Base-by-base conservation (phyloP, 306 rosid species). In the Dryas octopetala region DNA sequence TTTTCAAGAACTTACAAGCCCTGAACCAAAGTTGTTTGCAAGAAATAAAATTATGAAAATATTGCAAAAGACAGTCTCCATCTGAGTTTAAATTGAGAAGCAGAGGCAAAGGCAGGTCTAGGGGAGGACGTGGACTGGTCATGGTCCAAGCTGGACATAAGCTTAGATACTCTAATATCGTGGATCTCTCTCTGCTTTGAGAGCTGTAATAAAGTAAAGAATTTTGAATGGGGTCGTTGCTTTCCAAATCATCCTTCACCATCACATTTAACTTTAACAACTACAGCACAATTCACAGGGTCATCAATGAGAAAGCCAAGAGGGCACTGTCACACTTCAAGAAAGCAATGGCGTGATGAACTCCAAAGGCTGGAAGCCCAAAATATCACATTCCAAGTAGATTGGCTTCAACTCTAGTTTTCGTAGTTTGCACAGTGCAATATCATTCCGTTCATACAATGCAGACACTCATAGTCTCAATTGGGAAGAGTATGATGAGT, bases 131-230 rank as follows among this genome's bases (percentile, higher is more conserved):
- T 76, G 62, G 76, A 81, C 78, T 68, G 62, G 83, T 78, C 82
- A 72, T 77, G 80, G 82, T 83, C 83, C 71, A 78, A 40, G 66
- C 66, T 44, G 62, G 54, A 74, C 65, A 48, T 68, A 32, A 65
- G 76, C 59, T 15, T 19, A 40, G 82, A 77, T 77, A 74, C 66
- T 70, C 57, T 52, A 77, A 69, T 58, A 23, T 67, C 67, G 41
- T 65, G 80, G 83, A 50, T 74, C 78, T 79, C 68, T 79, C 68
- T 68, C 78, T 81, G 75, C 87, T 82, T 84, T 72, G 60, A 55
- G 79, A 76, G 79, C 75, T 79, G 79, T 57, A 75, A 68, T 83
- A 87, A 86, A 85, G 85, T 78, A 77, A 85, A 32, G 73, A 67
- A 66, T 11, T 32, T 26, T 74, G 79, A 68, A 68, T 38, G 71